Base-by-base conservation (phyloP, 352 stramenopile genomes). In the Phytophthora sojae region DNA sequence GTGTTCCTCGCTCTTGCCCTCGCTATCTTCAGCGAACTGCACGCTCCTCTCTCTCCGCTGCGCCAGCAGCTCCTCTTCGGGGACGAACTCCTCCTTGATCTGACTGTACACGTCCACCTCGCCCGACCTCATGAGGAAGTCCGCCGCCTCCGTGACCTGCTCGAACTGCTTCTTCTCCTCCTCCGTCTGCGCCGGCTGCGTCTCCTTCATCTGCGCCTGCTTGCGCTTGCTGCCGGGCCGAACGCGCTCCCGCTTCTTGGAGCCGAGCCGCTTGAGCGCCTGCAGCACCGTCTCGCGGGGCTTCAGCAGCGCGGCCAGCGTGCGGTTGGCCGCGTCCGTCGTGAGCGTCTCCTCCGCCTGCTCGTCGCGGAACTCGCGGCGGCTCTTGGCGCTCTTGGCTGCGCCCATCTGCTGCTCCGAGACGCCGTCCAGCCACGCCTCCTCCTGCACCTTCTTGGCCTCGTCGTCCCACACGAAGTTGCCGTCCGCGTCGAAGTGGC, bases 381-480 rank as follows among this genome's bases (percentile, higher is more conserved):
- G 80, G 57, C 76, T 89, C 83, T 92, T 91, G 56, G 87, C 87
- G 29, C 77, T 72, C 29, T 83, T 77, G 23, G 87, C 87, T 0
- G 76, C 80, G 6, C 85, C 81, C 52, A 96, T 93, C 60, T 92
- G 80, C 63, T 93, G 82, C 70, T 92, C 85, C 12, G 83, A 92
- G 1, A 95, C 66, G 42, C 67, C 70, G 37, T 95, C 86, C 17
- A 96, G 82, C 89, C 89, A 96, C 26, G 89, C 86, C 37, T 96
- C 89, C 55, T 96, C 89, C 61, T 95, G 87, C 35, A 94, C 84
- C 44, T 79, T 81, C 63, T 83, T 88, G 39, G 91, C 78, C 25
- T 92, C 86, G 3, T 88, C 84, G 66, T 90, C 86, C 89, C 89
- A 96, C 32, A 95, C 80, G 58, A 94, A 96, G 64, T 93, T 90